These are phyloP conservation scores for Astragalus glycyphyllos DNA, from an alignment of 306 rosid genomes.

Conservation along the genomic window DNA sequence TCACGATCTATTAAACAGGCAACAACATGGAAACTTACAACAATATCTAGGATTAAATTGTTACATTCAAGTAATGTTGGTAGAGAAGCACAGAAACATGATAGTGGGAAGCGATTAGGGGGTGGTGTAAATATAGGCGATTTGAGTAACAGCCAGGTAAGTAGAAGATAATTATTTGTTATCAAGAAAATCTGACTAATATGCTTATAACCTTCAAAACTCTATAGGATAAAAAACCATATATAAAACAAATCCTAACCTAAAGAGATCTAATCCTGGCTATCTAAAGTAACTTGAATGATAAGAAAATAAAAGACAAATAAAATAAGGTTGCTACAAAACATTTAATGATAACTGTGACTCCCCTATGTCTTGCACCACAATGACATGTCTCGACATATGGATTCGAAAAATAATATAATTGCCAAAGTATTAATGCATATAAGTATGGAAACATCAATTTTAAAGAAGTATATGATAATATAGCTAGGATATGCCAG, in stretches of 20 bases:
- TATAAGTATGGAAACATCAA: too few species aligned
- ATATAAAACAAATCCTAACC: not conserved
- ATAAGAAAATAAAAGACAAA: too few species aligned
- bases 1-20: not conserved
- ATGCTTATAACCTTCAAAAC: not conserved
- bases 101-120: not conserved
- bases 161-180: constrained; percentile 2
- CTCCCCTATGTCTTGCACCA: too few species aligned
- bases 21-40: not conserved
- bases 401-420: too few species aligned
- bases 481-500: too few species aligned
- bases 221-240: constrained; percentile 17
- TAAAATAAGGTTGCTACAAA: too few species aligned
- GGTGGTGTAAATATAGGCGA: not conserved
- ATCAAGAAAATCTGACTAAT: not conserved
- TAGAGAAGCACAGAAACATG: not conserved
- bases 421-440: too few species aligned
- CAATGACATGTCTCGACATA: too few species aligned
- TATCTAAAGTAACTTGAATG: not conserved
- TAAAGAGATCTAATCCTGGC: not conserved
- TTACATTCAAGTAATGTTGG: not conserved
- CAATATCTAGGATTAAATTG: not conserved
- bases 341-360: too few species aligned
- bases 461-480: too few species aligned
- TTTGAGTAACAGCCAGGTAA: not conserved